Evolutionary conservation across 2,329 filamentous ascomycete species (phyloP).

Genomic region (Penicillium rolfsii): DNA sequence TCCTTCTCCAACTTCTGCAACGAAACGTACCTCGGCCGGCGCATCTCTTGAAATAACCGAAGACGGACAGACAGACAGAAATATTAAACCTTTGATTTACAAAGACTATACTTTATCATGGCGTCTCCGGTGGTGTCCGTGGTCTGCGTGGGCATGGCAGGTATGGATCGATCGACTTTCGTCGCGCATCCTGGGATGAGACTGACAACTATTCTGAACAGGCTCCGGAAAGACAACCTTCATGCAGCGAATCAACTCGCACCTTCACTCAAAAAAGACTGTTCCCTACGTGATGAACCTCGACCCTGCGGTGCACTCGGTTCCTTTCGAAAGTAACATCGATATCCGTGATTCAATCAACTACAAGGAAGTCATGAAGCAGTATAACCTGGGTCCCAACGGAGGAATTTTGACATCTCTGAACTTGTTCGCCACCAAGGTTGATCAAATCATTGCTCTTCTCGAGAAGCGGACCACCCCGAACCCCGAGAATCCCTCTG

Average conservation of each 20-base stretch:
- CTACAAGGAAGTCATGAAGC: constrained; percentile 99
- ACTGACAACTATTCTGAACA: constrained; percentile 37
- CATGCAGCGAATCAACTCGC: constrained; percentile 95
- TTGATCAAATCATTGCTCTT: constrained; percentile 88
- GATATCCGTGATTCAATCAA: constrained; percentile 98
- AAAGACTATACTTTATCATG: constrained; percentile 39
- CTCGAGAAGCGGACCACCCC: constrained; percentile 84
- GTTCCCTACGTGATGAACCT: constrained; percentile 96
- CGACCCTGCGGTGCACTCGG: constrained; percentile 88
- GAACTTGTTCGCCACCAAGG: constrained; percentile 96
- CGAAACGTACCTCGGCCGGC: neutral
- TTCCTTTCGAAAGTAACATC: constrained; percentile 96
- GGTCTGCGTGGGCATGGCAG: constrained; percentile 97
- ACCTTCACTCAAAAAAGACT: constrained; percentile 78
- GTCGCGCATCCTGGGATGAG: neutral
- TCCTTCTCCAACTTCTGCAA: constrained; percentile 1
- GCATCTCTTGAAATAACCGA: neutral
- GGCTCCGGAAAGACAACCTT: constrained; percentile 99
- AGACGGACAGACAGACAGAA: neutral
- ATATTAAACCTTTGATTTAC: neutral
- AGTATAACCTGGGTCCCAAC: constrained; percentile 96
- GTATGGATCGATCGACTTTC: constrained; percentile 48
- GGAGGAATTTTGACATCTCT: constrained; percentile 93
- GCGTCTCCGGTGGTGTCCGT: constrained; percentile 70
- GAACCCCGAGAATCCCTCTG: constrained; percentile 48